These are phyloP conservation scores for Mycosphaerella sp. DNA, from an alignment of 2,329 filamentous ascomycete species.

Conservation along the genomic window DNA sequence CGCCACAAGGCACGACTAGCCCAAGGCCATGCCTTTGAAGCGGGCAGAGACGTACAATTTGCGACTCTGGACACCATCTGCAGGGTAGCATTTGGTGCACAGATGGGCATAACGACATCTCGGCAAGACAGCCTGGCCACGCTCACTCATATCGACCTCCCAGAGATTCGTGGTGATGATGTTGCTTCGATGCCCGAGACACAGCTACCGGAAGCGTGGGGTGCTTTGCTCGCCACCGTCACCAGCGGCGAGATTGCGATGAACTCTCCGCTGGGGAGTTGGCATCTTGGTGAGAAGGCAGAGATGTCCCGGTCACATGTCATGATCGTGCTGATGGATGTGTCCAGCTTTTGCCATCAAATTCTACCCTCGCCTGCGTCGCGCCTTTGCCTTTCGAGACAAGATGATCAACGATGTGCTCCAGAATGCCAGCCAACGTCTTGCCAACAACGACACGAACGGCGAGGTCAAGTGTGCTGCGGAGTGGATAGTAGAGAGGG, in stretches of 20 bases:
- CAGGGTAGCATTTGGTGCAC: constrained; percentile 3
- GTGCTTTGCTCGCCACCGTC: background rate
- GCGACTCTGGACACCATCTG: constrained; percentile 5
- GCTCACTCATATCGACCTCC: background rate
- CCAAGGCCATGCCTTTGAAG: background rate
- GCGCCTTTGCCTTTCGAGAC: background rate
- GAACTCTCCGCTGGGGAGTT: background rate
- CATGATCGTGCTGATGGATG: background rate
- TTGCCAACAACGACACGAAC: background rate
- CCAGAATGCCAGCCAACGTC: constrained; percentile 1
- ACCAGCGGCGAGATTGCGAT: constrained; percentile 2
- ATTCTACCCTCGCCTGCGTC: constrained; percentile 4
- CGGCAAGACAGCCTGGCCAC: background rate
- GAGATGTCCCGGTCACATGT: background rate
- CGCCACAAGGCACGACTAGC: background rate
- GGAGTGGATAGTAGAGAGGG: constrained; percentile 33
- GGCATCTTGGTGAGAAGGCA: background rate
- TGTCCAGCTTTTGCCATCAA: constrained; percentile 3
- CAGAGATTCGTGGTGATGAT: background rate
- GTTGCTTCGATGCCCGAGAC: background rate
- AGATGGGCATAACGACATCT: no score
- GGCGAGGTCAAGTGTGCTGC: constrained; percentile 30
- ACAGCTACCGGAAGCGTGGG: background rate
- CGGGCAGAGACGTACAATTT: background rate
- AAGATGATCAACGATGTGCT: background rate